Evolutionary conservation across 768 basidiomycete genomes (phyloP).

Genomic region (Pluteus cervinus): DNA sequence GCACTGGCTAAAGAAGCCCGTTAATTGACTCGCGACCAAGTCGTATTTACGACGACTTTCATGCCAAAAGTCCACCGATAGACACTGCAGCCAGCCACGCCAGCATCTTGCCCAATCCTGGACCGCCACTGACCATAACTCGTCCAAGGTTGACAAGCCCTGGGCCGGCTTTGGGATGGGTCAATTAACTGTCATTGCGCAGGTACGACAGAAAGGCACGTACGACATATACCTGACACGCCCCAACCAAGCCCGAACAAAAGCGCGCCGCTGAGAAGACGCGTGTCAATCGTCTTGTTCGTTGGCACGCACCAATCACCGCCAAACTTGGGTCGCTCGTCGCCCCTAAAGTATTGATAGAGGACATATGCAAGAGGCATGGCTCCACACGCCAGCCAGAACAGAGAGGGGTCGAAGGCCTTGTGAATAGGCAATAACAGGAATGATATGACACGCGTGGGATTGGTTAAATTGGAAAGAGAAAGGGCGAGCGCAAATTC

Average conservation of each 20-base stretch:
- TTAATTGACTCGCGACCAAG: no score
- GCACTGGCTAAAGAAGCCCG: no score
- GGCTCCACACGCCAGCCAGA: conserved; percentile 46
- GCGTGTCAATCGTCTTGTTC: conserved; percentile 33
- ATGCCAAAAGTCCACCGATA: conserved; percentile 34
- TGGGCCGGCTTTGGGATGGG: conserved; percentile 55
- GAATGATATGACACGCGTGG: conserved; percentile 44
- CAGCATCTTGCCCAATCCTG: conserved; percentile 23
- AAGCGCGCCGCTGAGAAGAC: conserved; percentile 43
- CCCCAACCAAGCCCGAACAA: conserved; percentile 64
- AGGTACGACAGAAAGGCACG: conserved; percentile 16
- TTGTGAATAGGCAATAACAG: conserved; percentile 40
- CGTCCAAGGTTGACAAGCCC: conserved; percentile 57
- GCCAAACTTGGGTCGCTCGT: conserved; percentile 34
- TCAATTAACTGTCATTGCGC: neutral
- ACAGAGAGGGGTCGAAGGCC: conserved; percentile 53
- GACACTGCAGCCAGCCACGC: conserved; percentile 37
- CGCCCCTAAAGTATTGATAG: conserved; percentile 35
- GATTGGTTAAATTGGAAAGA: conserved; percentile 47
- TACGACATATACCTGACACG: conserved; percentile 55
- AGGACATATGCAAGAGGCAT: conserved; percentile 39
- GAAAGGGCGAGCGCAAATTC: conserved; percentile 50
- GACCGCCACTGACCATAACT: conserved; percentile 29
- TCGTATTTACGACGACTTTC: conserved; percentile 1
- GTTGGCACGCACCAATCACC: conserved; percentile 38